phyloP scores from a whole-genome alignment of 2,329 filamentous ascomycete species.

The Aspergillus tanneri region DNA sequence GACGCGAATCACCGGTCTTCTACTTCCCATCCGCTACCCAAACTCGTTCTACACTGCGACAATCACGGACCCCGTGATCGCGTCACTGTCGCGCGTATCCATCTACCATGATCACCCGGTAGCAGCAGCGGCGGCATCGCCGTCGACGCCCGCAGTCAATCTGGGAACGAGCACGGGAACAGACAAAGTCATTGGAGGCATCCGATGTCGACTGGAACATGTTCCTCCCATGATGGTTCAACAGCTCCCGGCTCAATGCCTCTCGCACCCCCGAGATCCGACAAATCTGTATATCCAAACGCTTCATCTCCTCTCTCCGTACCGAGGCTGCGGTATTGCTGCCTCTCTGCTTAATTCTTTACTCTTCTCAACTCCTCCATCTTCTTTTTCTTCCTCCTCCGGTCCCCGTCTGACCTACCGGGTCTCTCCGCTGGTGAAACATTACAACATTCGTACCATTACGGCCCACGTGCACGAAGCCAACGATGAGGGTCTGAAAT shows the following conservation, averaged over 20 bases:
- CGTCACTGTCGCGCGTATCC: slow-evolving; percentile 59
- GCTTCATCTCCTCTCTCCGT: slow-evolving; percentile 59
- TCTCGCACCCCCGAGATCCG: slow-evolving; percentile 23
- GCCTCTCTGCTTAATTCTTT: slow-evolving; percentile 52
- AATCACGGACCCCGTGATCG: slow-evolving; percentile 53
- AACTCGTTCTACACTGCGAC: slow-evolving; percentile 61
- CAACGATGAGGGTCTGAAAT: slow-evolving; percentile 59
- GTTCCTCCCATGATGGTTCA: slow-evolving; percentile 20
- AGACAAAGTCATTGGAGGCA: slow-evolving; percentile 50
- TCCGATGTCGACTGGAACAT: slow-evolving; percentile 48
- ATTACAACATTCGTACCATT: slow-evolving; percentile 53
- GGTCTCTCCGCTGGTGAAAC: slow-evolving; percentile 42
- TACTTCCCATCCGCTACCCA: slow-evolving; percentile 62
- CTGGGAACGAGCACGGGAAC: slow-evolving; percentile 29
- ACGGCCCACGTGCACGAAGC: slow-evolving; percentile 65
- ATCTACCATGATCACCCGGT: slow-evolving; percentile 54
- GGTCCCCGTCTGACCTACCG: no score
- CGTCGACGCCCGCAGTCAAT: slow-evolving; percentile 14
- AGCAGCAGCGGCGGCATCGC: slow-evolving; percentile 19
- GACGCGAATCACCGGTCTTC: slow-evolving; percentile 57
- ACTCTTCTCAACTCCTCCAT: slow-evolving; percentile 26
- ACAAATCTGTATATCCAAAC: slow-evolving; percentile 62
- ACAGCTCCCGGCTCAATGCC: slow-evolving; percentile 5
- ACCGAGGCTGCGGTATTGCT: slow-evolving; percentile 58
- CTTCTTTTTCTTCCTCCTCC: slow-evolving; percentile 11